Base-by-base conservation (phyloP, 2,329 filamentous ascomycete species). In the Ophiostoma himal-ulmi region DNA sequence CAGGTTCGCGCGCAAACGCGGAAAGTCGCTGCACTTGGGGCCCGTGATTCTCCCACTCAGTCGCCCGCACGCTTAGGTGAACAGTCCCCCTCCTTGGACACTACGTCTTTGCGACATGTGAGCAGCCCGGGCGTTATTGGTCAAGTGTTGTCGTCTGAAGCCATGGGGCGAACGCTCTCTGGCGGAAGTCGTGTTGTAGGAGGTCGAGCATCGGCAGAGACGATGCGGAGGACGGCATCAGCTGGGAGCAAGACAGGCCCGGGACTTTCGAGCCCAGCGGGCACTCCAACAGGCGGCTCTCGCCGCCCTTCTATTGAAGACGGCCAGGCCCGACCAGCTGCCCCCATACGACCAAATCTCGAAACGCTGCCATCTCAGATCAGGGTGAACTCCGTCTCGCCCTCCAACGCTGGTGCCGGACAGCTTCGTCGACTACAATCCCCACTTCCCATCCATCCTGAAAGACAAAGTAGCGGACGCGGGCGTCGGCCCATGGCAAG, bases 1-100 rank as follows among this genome's bases (percentile, higher is more conserved):
- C 93, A 97, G 78, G 92, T 98, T 67, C 88, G 92, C 74, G 93
- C 91, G 26, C 93, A 97, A 80, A 93, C 98, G 83, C 88, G 91
- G 73, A 95, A 90, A 77, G 72, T 71, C 8, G 88, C 86, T 2
- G 85, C 84, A 36, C 62, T 65, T 20, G 62, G 62, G 7, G 83
- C 84, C 30, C 83, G 85, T 69, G 85, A 85, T 71, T 78, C 81
- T 70, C 87, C 87, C 3, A 80, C 83, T 22, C 83, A 85, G 1
- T 88, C 88, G 1, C 87, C 88, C 62, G 62, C 36, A 76, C 85
- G 20, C 86, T 85, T 13, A 44, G 60, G 34, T 20, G 82, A 39
- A 14, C 36, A 65, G 39, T 52, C 36, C 11, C 60, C 52, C n/a
- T 22, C 52, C 20, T 2, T 30, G 44, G 26, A 34, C 57, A 62